A percentile compares a stretch with the other conserved stretches of the same genome.
Evolutionary conservation across 495 filamentous ascomycete species (phyloP).

Genomic region (Podospora fimiseda): DNA sequence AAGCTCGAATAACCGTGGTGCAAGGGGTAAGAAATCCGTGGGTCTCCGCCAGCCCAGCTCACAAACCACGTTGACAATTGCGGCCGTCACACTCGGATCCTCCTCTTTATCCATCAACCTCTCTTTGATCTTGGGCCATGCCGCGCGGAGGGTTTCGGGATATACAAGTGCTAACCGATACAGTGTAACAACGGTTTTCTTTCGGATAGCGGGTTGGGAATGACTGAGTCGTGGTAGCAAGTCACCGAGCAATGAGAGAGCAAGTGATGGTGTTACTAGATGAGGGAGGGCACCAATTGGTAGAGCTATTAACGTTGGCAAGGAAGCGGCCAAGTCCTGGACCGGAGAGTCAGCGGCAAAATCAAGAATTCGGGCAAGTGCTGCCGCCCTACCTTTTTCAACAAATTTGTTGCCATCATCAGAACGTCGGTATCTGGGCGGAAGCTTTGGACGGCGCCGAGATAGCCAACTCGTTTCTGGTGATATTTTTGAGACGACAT

Average conservation of each 20-base stretch:
- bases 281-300: slow-evolving; percentile 85
- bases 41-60: slow-evolving; percentile 92
- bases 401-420: slow-evolving; percentile 92
- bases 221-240: slow-evolving; percentile 80
- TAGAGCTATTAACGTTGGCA: slow-evolving; percentile 68
- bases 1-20: slow-evolving; percentile 84
- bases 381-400: slow-evolving; percentile 70
- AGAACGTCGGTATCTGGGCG: slow-evolving; percentile 91
- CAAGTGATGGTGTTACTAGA: slow-evolving; percentile 82
- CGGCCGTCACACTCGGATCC: slow-evolving; percentile 88
- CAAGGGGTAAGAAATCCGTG: slow-evolving; percentile 86
- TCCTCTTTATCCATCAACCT: slow-evolving; percentile 83
- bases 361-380: neutral
- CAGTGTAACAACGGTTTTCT: slow-evolving; percentile 90
- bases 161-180: slow-evolving; percentile 91
- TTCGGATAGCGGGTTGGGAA: slow-evolving; percentile 72
- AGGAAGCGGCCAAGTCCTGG: slow-evolving; percentile 74
- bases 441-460: slow-evolving; percentile 95
- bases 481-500: slow-evolving; percentile 93
- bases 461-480: slow-evolving; percentile 91
- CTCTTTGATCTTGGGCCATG: slow-evolving; percentile 96
- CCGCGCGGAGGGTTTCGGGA: slow-evolving; percentile 82
- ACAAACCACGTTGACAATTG: slow-evolving; percentile 93
- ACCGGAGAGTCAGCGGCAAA: slow-evolving; percentile 7
- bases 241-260: slow-evolving; percentile 80